Evolutionary conservation across 106 monocot species (phyloP).

Genomic region (Ottelia alismoides): DNA sequence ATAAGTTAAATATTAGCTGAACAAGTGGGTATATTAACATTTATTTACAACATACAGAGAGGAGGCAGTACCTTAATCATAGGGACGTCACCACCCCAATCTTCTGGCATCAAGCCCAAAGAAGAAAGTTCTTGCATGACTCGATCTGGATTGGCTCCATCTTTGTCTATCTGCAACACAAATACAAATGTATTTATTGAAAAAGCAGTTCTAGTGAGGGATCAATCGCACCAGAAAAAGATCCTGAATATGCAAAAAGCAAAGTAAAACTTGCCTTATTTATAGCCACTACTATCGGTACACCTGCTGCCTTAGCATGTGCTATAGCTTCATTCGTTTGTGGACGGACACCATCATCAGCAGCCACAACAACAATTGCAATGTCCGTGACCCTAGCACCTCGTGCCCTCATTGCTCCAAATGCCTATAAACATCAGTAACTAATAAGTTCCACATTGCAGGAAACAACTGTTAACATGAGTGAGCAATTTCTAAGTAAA

Average conservation of each 20-base stretch:
- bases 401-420: conserved; percentile 96
- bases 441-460: not conserved
- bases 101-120: conserved; percentile 83
- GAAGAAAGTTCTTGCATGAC: conserved; percentile 97
- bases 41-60: not conserved
- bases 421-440: conserved; percentile 36
- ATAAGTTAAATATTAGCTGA: not conserved
- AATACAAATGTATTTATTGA: no score
- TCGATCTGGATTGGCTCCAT: conserved; percentile 85
- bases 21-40: not conserved
- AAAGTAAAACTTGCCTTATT: conserved; percentile 51
- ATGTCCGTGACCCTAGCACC: conserved; percentile 95
- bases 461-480: not conserved
- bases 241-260: no score
- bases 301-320: conserved; percentile 95
- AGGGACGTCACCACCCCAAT: conserved; percentile 91
- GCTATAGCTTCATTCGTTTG: conserved; percentile 98
- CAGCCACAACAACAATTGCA: conserved; percentile 88
- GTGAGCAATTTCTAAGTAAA: not conserved
- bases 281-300: conserved; percentile 90
- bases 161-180: conserved; percentile 68
- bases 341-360: conserved; percentile 98
- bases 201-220: no score
- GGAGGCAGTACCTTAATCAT: conserved; percentile 64
- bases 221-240: no score